Conservation (phyloP, 164 flowering plant species). For the Cinnamomum chago region DNA sequence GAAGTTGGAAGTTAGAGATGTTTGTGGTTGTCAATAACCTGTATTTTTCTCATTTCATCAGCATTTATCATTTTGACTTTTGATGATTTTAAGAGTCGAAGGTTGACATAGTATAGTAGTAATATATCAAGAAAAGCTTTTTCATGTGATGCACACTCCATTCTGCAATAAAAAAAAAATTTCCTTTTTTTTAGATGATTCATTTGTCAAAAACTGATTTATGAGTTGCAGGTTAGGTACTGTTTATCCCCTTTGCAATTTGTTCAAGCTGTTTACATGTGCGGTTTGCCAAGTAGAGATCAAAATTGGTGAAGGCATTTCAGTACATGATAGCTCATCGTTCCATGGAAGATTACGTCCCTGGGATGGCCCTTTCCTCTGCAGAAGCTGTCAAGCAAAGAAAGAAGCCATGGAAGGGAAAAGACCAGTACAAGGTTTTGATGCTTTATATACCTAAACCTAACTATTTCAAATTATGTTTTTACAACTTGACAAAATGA, state of each 20-base stretch:
- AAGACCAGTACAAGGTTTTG: constrained; percentile 57
- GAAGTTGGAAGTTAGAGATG: too few species aligned
- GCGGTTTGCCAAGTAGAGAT: constrained; percentile 93
- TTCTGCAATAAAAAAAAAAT: too few species aligned
- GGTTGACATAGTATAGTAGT: too few species aligned
- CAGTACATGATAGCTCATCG: constrained; percentile 70
- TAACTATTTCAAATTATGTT: not conserved
- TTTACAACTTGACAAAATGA: not conserved
- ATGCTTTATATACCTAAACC: not conserved
- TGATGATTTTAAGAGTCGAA: too few species aligned
- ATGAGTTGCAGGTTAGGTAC: constrained; percentile 69
- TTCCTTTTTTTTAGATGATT: not conserved
- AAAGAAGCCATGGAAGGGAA: constrained; percentile 99
- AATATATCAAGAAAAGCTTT: too few species aligned
- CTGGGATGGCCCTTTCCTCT: constrained; percentile 99
- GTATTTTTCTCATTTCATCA: too few species aligned
- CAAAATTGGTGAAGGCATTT: constrained; percentile 85
- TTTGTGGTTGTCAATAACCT: too few species aligned
- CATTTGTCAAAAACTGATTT: not conserved
- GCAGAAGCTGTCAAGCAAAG: constrained; percentile 82
- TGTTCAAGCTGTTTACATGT: constrained; percentile 92
- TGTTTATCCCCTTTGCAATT: constrained; percentile 87
- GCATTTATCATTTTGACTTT: too few species aligned
- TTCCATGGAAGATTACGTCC: constrained; percentile 60
- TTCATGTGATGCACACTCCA: too few species aligned